phyloP scores from a whole-genome alignment of 2,329 filamentous ascomycete species.

The Acrocalymma vagum region DNA sequence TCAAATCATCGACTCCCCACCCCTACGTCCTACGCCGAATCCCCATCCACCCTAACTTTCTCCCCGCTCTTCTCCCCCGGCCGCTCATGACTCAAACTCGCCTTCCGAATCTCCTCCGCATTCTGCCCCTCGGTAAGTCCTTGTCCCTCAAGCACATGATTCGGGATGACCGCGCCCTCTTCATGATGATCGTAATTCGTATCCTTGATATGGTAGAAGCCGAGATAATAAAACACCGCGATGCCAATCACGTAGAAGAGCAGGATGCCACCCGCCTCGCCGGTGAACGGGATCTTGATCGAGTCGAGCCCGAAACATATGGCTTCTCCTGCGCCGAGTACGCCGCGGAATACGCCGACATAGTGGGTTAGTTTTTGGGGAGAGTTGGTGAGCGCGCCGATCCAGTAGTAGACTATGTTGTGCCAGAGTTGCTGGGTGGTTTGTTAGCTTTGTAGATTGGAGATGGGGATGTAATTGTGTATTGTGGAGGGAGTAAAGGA shows the following conservation, averaged over 20 bases:
- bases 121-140: constrained; percentile 26
- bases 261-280: constrained; percentile 37
- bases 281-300: constrained; percentile 39
- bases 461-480: neutral
- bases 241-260: constrained; percentile 39
- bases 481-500: neutral
- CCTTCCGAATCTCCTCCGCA: constrained; percentile 14
- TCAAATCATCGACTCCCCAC: too few relatives aligned
- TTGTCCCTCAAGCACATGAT: constrained; percentile 32
- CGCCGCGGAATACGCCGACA: constrained; percentile 39
- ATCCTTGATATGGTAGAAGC: constrained; percentile 36
- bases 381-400: constrained; percentile 40
- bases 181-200: constrained; percentile 38
- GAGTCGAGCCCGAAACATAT: constrained; percentile 41
- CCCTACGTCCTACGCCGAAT: too few relatives aligned
- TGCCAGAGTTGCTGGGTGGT: constrained; percentile 35
- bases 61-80: constrained; percentile 5
- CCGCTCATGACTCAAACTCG: constrained; percentile 1
- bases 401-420: constrained; percentile 43
- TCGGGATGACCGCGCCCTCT: constrained; percentile 34
- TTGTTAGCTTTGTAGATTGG: neutral
- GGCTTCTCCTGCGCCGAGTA: constrained; percentile 40
- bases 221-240: constrained; percentile 36
- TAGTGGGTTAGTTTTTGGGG: constrained; percentile 42
- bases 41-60: constrained; percentile 6